These are phyloP conservation scores for Lentinula sp. DNA, from an alignment of 768 basidiomycete genomes.

Conservation along the genomic window DNA sequence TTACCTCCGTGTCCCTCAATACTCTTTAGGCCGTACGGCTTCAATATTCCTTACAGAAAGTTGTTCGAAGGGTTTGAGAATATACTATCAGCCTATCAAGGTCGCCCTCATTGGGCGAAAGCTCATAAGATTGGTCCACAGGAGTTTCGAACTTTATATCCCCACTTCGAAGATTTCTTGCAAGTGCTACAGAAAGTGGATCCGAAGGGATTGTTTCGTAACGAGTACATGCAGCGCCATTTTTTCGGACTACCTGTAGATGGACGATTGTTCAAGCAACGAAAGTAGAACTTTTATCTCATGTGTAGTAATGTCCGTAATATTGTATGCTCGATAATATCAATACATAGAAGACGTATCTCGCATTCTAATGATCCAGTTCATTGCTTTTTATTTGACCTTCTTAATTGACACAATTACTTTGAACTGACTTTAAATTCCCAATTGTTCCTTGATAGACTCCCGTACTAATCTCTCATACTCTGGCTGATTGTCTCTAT, in stretches of 20 bases:
- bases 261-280: constrained; percentile 32
- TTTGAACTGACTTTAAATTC: constrained; percentile 35
- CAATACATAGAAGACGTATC: neutral
- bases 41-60: constrained; percentile 73
- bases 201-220: constrained; percentile 72
- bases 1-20: constrained; percentile 4
- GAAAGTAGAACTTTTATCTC: neutral
- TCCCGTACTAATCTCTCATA: constrained; percentile 84
- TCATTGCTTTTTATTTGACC: neutral
- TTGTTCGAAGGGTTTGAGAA: constrained; percentile 74
- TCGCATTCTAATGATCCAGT: neutral
- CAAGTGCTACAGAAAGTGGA: constrained; percentile 65
- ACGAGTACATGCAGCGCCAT: constrained; percentile 87
- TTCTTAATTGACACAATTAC: neutral
- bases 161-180: constrained; percentile 74
- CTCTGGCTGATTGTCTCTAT: constrained; percentile 82
- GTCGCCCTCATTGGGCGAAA: constrained; percentile 97
- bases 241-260: constrained; percentile 58
- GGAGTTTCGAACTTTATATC: constrained; percentile 64
- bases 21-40: constrained; percentile 71
- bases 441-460: constrained; percentile 83
- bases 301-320: neutral
- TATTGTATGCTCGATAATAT: neutral
- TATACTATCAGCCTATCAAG: constrained; percentile 63
- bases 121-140: constrained; percentile 68